A percentile compares a stretch with the other conserved stretches of the same genome.
Conservation (phyloP, 2,329 filamentous ascomycete genomes). For the Clarireedia sp. region DNA sequence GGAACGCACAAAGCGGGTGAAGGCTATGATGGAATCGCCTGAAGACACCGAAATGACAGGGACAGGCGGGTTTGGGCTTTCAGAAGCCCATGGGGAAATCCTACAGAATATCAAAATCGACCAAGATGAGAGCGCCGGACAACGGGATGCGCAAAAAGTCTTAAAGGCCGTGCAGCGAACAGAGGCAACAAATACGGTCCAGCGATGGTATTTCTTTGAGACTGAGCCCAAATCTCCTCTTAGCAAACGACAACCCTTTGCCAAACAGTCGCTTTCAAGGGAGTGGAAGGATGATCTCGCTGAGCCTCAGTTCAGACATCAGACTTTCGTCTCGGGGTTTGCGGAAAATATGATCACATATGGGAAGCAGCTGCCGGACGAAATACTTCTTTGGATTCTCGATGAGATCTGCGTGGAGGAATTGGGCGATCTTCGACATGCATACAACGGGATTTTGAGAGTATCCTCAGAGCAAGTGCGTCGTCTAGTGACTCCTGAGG, state of each 20-base stretch:
- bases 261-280: conserved; percentile 13
- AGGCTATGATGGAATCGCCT: conserved; percentile 28
- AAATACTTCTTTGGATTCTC: conserved; percentile 59
- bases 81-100: conserved; percentile 1
- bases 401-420: conserved; percentile 49
- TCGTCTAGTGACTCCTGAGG: conserved; percentile 37
- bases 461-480: conserved; percentile 36
- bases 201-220: conserved; percentile 51
- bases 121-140: conserved; percentile 31
- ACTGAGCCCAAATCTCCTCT: conserved; percentile 3
- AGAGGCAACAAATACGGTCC: conserved; percentile 46
- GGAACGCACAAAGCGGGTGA: conserved; percentile 40
- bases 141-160: conserved; percentile 34
- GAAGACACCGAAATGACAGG: conserved; percentile 2
- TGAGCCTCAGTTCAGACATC: conserved; percentile 44
- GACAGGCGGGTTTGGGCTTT: not conserved
- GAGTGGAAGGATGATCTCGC: conserved; percentile 30
- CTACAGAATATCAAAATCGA: conserved; percentile 21
- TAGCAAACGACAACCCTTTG: conserved; percentile 22
- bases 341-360: conserved; percentile 44
- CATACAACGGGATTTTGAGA: conserved; percentile 51
- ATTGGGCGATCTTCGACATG: conserved; percentile 46
- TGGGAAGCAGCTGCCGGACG: conserved; percentile 46
- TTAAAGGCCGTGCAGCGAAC: conserved; percentile 51
- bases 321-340: conserved; percentile 55